Percentiles rank a stretch among this genome's conserved stretches.
Conservation (phyloP, 1,139 yeast genomes). For the Neolecta irregularis region DNA sequence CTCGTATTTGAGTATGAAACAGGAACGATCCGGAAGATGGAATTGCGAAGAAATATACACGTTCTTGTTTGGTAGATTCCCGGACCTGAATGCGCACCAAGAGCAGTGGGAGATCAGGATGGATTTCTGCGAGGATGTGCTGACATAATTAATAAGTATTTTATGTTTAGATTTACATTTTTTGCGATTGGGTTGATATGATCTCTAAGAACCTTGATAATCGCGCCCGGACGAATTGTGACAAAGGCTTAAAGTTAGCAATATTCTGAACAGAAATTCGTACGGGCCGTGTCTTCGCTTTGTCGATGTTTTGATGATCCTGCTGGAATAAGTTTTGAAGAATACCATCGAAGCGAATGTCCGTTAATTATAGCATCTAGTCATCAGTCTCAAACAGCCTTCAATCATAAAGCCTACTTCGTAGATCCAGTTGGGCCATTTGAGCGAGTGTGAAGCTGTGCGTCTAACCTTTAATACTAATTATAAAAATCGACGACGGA, state of each 20-base stretch:
- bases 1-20: not conserved
- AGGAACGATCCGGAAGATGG: not conserved
- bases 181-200: not conserved
- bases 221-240: not conserved
- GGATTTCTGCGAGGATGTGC: not conserved
- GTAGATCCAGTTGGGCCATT: constrained; percentile 2
- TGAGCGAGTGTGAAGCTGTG: not conserved
- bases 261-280: not conserved
- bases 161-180: not conserved
- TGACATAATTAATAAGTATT: not conserved
- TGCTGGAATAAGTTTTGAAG: not conserved
- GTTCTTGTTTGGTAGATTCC: not conserved
- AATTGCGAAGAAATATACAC: not conserved
- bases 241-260: not conserved
- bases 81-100: constrained; percentile 2
- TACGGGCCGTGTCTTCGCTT: not conserved
- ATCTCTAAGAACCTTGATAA: not conserved
- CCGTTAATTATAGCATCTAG: too few species aligned
- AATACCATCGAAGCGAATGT: too few species aligned
- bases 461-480: not conserved
- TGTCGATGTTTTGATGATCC: not conserved
- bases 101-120: not conserved
- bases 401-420: not conserved
- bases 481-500: not conserved
- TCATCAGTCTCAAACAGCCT: not conserved